Evolutionary conservation across 495 filamentous ascomycete genomes (phyloP), one percentile per base, ranked within the genome.

Genomic region (Rhizodiscina lignyota): DNA sequence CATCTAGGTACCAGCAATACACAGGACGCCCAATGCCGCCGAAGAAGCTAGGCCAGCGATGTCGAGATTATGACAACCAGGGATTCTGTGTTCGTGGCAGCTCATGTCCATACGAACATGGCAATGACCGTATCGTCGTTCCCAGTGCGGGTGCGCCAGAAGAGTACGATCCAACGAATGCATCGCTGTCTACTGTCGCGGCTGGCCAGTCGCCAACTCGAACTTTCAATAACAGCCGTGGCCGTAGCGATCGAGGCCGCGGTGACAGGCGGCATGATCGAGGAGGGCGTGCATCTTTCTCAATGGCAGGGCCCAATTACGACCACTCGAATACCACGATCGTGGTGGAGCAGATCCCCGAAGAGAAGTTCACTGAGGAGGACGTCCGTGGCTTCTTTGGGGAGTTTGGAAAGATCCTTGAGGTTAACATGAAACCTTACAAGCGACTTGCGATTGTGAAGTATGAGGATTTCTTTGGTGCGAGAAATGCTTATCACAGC

Each of bases 341-440:
- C 29, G 89, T 96, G 4, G 73, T 97, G 4, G 86, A 94, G 45
- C 77, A 85, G 41, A 94, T 97, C 23, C 89, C 89, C 0, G 77
- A 84, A 34, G 83, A 94, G 21, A 74, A 83, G 36, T 81, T 89
- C 42, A 61, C 66, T 18, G 86, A 94, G 37, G 54, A 72, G 2
- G 55, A 68, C 6, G 74, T 97, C 36, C 72, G 74, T 21, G 69
- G 64, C 1, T 94, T 89, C 58, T 97, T 97, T 48, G 69, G 72
- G 1, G 69, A 80, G 37, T 94, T 89, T 51, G 89, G 89, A 20
- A 71, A 63, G 17, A 78, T 96, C 34, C 43, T 61, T 3, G 74
- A 80, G 11, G 53, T 94, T 11, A 67, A 68, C 2, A 70, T 96
- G 66, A 76, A 85, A 49, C 61, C 72, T 2, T 76, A 79, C 47